Percentiles rank a stretch among this genome's conserved stretches.
Evolutionary conservation across 345 rosid genomes (phyloP).

Genomic region (Capsella bursapastoris): DNA sequence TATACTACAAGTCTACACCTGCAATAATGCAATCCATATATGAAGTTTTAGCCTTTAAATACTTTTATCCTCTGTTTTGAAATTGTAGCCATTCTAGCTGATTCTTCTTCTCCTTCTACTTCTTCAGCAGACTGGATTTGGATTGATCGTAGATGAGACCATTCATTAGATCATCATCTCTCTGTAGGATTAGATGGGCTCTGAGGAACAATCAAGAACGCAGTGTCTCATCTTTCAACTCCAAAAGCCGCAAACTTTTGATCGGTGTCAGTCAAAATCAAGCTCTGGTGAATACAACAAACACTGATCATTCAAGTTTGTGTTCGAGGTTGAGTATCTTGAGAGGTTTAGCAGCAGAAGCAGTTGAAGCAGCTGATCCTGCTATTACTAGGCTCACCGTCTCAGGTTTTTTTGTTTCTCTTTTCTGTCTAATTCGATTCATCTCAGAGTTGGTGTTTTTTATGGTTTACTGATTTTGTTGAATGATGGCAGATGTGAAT

Average conservation of each 20-base stretch:
- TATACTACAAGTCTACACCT: background rate
- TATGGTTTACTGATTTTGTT: constrained; percentile 11
- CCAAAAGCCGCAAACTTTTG: constrained; percentile 42
- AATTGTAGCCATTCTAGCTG: background rate
- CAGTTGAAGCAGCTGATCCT: constrained; percentile 39
- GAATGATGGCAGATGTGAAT: constrained; percentile 53
- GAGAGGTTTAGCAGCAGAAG: constrained; percentile 60
- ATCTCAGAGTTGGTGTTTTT: background rate
- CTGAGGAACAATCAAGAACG: constrained; percentile 42
- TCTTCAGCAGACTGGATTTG: constrained; percentile 7
- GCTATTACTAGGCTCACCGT: constrained; percentile 46
- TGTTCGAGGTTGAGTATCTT: constrained; percentile 37
- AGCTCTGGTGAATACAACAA: constrained; percentile 16
- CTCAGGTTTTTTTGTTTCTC: constrained; percentile 19
- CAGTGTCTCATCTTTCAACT: constrained; percentile 37
- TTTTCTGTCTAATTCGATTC: background rate
- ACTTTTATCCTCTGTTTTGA: background rate
- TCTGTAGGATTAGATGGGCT: constrained; percentile 52
- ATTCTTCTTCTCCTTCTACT: constrained; percentile 14
- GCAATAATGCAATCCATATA: constrained; percentile 14
- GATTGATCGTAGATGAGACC: constrained; percentile 61
- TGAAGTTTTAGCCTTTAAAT: background rate
- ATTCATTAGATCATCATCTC: constrained; percentile 46
- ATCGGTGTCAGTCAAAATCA: constrained; percentile 28
- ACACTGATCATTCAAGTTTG: constrained; percentile 35